Base-by-base conservation (phyloP, 179 eudicot species). In the Camellia oleifera region DNA sequence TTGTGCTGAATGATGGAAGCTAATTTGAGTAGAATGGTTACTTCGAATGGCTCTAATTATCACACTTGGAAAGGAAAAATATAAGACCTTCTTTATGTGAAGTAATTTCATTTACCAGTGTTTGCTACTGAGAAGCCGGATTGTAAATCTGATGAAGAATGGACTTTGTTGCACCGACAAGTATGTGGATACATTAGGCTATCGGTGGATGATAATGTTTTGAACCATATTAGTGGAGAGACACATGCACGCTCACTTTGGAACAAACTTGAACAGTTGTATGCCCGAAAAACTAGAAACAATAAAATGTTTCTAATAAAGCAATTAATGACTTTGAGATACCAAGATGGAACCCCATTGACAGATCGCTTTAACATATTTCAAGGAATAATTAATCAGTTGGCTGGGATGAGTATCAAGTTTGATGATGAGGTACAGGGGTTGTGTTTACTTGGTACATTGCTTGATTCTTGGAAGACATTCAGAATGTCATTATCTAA, bases 201-300 rank as follows among this genome's bases (percentile, higher is more conserved):
- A 32, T 80, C 79, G 72, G 78, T 84, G 0, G 86, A 84, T 66
- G 76, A 84, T 61, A 77, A 81, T 80, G 77, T 84, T 73, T 78
- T 64, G 46, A 80, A 84, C 74, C 81, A 84, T 64, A 72, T 83
- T 12, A 76, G 23, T 40, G 61, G 17, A 20, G 87, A 82, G 44
- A 66, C 54, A 20, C 32, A 82, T 65, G 80, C 82, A 12, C 71
- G 62, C 9, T 20, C 65, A 11, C 48, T 85, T 2, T 63, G 67
- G 67, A 20, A 23, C 3, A 82, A 80, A 26, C 82, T 85, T 77
- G 80, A 80, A 53, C 17, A 65, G 32, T 69, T 82, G 44, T 82
- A 85, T 77, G 81, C 83, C 11, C 58, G 69, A 5, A 82, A 85
- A 54, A 79, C 48, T 3, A 77, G 81, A 0, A 85, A 79, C 52